phyloP scores from a whole-genome alignment of 805 yeast species.

The Saccharomycopsis malanga region DNA sequence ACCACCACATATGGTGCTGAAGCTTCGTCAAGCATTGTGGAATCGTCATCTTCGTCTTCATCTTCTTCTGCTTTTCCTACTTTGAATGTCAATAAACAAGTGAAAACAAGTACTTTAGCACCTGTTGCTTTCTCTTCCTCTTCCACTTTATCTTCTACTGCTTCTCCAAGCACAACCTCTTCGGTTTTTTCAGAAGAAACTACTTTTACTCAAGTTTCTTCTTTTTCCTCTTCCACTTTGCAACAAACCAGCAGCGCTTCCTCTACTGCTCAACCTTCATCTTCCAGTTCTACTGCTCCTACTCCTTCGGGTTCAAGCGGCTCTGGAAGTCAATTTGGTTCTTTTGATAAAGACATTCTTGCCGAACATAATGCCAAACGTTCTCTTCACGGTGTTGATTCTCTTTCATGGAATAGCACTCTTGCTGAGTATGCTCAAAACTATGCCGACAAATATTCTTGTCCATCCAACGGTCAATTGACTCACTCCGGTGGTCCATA shows the following conservation, averaged over 20 bases:
- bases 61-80: not conserved
- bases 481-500: slow-evolving; percentile 59
- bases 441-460: slow-evolving; percentile 50
- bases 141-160: not conserved
- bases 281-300: slow-evolving; percentile 20
- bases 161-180: not conserved
- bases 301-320: slow-evolving; percentile 24
- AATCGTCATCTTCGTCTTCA: not conserved
- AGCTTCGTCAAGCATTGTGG: not conserved
- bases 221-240: slow-evolving; percentile 25
- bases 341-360: slow-evolving; percentile 36
- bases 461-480: slow-evolving; percentile 42
- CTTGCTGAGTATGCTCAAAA: slow-evolving; percentile 49
- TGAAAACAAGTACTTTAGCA: not conserved
- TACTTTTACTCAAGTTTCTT: slow-evolving; percentile 18
- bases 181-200: not conserved
- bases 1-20: slow-evolving; percentile 1
- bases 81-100: too few species aligned
- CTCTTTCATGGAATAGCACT: slow-evolving; percentile 48
- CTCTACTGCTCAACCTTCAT: slow-evolving; percentile 14
- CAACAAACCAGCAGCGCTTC: slow-evolving; percentile 23
- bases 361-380: slow-evolving; percentile 56
- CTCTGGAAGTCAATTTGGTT: slow-evolving; percentile 19
- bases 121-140: slow-evolving; percentile 2
- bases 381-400: slow-evolving; percentile 42